Evolutionary conservation across 2,329 filamentous ascomycete genomes (phyloP).

Genomic region (Aspergillus puulaauensis): DNA sequence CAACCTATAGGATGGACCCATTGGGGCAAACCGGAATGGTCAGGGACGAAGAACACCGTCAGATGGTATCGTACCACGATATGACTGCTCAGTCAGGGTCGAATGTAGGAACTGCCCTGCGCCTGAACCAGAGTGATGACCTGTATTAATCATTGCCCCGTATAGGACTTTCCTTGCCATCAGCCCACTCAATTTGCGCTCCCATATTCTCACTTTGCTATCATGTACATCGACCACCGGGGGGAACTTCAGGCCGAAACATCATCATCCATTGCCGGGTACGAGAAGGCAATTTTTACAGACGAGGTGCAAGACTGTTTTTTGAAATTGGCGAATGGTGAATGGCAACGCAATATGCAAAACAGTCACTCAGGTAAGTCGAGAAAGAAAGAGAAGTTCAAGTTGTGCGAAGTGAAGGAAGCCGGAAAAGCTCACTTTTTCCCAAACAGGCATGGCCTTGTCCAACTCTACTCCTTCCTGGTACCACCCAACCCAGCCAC

Average conservation of each 20-base stretch:
- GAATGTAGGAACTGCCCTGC: constrained; percentile 16
- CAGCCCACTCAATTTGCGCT: constrained; percentile 21
- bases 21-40: constrained; percentile 14
- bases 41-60: constrained; percentile 16
- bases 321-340: constrained; percentile 27
- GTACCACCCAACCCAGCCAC: constrained; percentile 21
- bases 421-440: neutral
- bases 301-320: constrained; percentile 37
- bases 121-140: neutral
- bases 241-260: constrained; percentile 32
- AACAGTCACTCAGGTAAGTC: constrained; percentile 26
- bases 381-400: neutral
- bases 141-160: constrained; percentile 9
- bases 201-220: constrained; percentile 36
- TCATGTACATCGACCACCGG: constrained; percentile 37
- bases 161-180: constrained; percentile 21
- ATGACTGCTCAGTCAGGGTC: constrained; percentile 20
- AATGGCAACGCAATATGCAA: constrained; percentile 20
- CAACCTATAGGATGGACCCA: constrained; percentile 14
- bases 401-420: neutral
- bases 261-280: constrained; percentile 34
- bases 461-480: constrained; percentile 19
- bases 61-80: constrained; percentile 21
- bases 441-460: constrained; percentile 1
- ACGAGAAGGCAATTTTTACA: constrained; percentile 34